Conservation (phyloP, 108 stramenopile species). For the Conticribra weissflogii region DNA sequence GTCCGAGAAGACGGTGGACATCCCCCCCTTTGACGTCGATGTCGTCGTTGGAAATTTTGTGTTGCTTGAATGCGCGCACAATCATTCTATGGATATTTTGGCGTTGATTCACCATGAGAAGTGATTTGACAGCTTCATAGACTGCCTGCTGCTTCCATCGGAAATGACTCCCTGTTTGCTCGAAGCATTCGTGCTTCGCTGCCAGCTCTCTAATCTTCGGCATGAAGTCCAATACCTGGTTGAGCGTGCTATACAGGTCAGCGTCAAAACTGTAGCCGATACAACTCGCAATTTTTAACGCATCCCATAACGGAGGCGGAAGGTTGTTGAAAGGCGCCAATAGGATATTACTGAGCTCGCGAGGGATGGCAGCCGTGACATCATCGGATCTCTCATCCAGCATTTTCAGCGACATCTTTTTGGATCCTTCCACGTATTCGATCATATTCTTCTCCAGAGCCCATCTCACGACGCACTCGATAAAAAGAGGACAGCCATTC, state of each 20-base stretch:
- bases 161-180: slow-evolving; percentile 33
- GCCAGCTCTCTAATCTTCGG: slow-evolving; percentile 46
- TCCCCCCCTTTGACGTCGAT: slow-evolving; percentile 41
- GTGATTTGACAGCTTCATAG: slow-evolving; percentile 56
- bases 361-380: slow-evolving; percentile 47
- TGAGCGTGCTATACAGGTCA: slow-evolving; percentile 44
- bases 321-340: slow-evolving; percentile 51
- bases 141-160: slow-evolving; percentile 60
- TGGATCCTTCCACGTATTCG: slow-evolving; percentile 42
- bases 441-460: slow-evolving; percentile 51
- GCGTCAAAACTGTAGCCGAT: slow-evolving; percentile 58
- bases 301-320: slow-evolving; percentile 51
- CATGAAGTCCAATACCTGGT: slow-evolving; percentile 37
- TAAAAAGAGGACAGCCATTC: slow-evolving; percentile 53
- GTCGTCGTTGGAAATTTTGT: slow-evolving; percentile 28
- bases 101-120: slow-evolving; percentile 53
- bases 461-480: slow-evolving; percentile 52
- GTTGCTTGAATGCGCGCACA: slow-evolving; percentile 38
- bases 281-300: slow-evolving; percentile 57
- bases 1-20: slow-evolving; percentile 46
- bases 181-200: slow-evolving; percentile 43
- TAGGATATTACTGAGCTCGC: slow-evolving; percentile 53
- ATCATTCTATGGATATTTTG: slow-evolving; percentile 58
- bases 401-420: slow-evolving; percentile 46
- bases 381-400: slow-evolving; percentile 47